A percentile compares a stretch with the other conserved stretches of the same genome.
Conservation (phyloP, 345 rosid genomes). For the Gynandropsis gynandra region DNA sequence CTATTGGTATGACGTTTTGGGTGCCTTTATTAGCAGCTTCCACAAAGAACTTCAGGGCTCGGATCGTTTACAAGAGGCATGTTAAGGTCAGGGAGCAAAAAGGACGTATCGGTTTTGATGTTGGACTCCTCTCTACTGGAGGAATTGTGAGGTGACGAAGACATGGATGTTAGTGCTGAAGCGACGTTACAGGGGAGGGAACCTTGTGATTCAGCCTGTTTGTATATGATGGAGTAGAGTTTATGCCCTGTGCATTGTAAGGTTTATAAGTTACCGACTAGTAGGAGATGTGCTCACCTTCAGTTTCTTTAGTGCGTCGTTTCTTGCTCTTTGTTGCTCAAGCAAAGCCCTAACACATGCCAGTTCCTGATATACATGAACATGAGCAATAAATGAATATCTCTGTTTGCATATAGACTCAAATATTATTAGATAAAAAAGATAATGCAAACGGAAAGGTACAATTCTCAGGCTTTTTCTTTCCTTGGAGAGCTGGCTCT, state of each 20-base stretch:
- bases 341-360: constrained; percentile 26
- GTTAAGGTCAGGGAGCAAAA: constrained; percentile 64
- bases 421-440: constrained; percentile 4
- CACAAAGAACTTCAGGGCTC: constrained; percentile 20
- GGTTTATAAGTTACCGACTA: not conserved
- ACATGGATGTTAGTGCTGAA: too few relatives aligned
- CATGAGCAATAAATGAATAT: not conserved
- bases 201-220: constrained; percentile 22
- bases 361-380: constrained; percentile 43
- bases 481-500: constrained; percentile 52
- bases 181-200: too few relatives aligned
- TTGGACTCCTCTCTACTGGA: too few relatives aligned
- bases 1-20: constrained; percentile 10
- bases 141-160: too few relatives aligned
- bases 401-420: not conserved
- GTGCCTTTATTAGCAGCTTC: constrained; percentile 22
- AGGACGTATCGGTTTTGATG: constrained; percentile 23
- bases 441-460: not conserved
- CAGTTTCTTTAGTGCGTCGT: constrained; percentile 52
- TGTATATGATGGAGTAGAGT: constrained; percentile 1
- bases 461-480: constrained; percentile 43
- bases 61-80: constrained; percentile 38
- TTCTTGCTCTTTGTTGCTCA: constrained; percentile 46
- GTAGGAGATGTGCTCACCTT: constrained; percentile 35
- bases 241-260: constrained; percentile 1